Percentiles rank a stretch among this genome's conserved stretches.
Conservation (phyloP, 352 stramenopile species). For the Globisporangium nodosum region DNA sequence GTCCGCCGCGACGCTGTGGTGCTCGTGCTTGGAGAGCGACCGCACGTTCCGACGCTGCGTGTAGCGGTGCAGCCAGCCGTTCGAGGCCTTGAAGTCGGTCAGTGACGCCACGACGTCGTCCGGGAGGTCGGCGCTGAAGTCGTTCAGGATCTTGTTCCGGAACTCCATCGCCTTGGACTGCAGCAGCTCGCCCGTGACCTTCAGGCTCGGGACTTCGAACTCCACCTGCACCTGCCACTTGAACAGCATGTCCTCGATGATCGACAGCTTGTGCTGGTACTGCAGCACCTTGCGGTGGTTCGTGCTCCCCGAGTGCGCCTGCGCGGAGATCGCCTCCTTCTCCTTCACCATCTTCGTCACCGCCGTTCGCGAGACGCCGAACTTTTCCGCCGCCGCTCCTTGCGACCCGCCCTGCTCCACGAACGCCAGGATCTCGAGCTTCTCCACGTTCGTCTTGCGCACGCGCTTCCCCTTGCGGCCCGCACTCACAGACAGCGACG, state of each 20-base stretch:
- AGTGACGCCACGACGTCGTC: slow-evolving; percentile 76
- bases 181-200: slow-evolving; percentile 71
- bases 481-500: not conserved
- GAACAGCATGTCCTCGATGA: slow-evolving; percentile 85
- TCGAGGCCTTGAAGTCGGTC: slow-evolving; percentile 80
- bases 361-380: slow-evolving; percentile 71
- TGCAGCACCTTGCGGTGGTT: slow-evolving; percentile 77
- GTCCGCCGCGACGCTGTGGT: slow-evolving; percentile 10
- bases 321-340: slow-evolving; percentile 59
- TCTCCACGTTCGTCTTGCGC: slow-evolving; percentile 79
- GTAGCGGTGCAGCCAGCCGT: slow-evolving; percentile 78
- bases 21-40: slow-evolving; percentile 38
- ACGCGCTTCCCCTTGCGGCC: slow-evolving; percentile 50
- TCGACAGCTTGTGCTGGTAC: slow-evolving; percentile 79
- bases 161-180: slow-evolving; percentile 81
- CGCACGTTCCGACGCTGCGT: slow-evolving; percentile 68
- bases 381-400: slow-evolving; percentile 69
- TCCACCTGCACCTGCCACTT: slow-evolving; percentile 83
- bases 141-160: slow-evolving; percentile 70
- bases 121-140: slow-evolving; percentile 60
- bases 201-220: slow-evolving; percentile 50
- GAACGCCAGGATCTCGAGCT: slow-evolving; percentile 77
- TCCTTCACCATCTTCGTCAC: slow-evolving; percentile 89
- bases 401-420: slow-evolving; percentile 77
- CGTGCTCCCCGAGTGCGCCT: slow-evolving; percentile 61